Evolutionary conservation across 441 rosid genomes (phyloP), one percentile per base, ranked within the genome.

Genomic region (Gossypium laxum): DNA sequence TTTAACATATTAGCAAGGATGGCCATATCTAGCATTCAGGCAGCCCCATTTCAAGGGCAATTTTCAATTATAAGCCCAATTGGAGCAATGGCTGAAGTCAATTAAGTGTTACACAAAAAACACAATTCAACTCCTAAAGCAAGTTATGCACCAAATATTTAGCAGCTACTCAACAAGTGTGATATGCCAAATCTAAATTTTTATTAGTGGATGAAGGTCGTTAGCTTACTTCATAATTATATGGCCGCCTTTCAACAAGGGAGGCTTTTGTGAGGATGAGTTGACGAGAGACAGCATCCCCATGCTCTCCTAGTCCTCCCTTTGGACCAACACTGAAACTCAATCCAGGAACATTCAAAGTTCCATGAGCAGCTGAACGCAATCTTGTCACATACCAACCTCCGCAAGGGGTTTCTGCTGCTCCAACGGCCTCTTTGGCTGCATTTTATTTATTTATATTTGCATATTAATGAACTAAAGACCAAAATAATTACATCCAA

Each of bases 141-240:
- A 67, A 67, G 14, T 67, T 47, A 67, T 18, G 69, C 32, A 63
- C 30, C 38, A 28, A 61, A 54, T 3, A 56, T 26, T n/a, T 41
- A 74, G 58, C 56, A 34, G 69, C 63, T 64, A 75, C 22, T 24
- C 50, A 21, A 45, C 0, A 0, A 38, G 50, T 12, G 58, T 0
- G 7, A 45, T 2, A 14, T 57, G 21, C 67, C 12, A 63, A 63
- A 38, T 63, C 51, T 26, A 17, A 71, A 60, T 65, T 76, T 61
- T 75, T 68, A 75, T 76, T 76, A 59, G 12, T 1, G 24, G 58
- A 67, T 66, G 45, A 52, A 73, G 70, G 72, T 67, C 78, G 70
- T 76, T 71, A 82, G 83, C 98, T 91, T 91, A 95, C 99, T 91
- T 95, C 99, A 85, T 92, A 95, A 89, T 95, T 95, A 83, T 88